Conservation (phyloP, 2,329 filamentous ascomycete genomes). For the Fonsecaea multimorphosa region DNA sequence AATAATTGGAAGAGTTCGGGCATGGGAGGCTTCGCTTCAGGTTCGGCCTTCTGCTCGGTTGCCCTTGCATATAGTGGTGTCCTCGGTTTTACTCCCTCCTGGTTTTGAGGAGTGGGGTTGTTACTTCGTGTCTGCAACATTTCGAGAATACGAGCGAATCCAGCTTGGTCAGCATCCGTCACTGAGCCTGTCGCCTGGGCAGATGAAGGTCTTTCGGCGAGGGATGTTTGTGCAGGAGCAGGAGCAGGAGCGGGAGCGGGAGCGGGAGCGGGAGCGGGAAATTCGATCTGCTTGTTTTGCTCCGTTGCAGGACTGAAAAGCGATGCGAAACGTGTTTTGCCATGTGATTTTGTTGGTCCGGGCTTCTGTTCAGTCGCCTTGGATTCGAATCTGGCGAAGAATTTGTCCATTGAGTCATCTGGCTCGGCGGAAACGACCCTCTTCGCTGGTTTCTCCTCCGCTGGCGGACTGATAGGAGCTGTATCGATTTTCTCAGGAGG, state of each 20-base stretch:
- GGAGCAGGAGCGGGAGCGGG: no score
- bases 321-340: conserved; percentile 84
- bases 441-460: conserved; percentile 45
- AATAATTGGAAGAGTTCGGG: conserved; percentile 22
- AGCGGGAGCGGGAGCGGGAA: no score
- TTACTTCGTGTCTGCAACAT: conserved; percentile 71
- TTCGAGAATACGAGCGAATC: conserved; percentile 79
- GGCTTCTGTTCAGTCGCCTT: conserved; percentile 49
- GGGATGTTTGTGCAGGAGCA: conserved; percentile 32
- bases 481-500: conserved; percentile 38
- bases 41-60: conserved; percentile 42
- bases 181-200: conserved; percentile 42
- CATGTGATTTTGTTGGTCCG: conserved; percentile 61
- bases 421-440: conserved; percentile 37
- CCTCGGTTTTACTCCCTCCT: conserved; percentile 42
- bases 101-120: conserved; percentile 52
- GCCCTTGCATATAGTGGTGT: conserved; percentile 47
- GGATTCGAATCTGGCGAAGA: conserved; percentile 39
- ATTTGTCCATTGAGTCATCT: conserved; percentile 40
- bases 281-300: conserved; percentile 38
- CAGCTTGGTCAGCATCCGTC: conserved; percentile 76
- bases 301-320: conserved; percentile 67
- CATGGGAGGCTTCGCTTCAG: conserved; percentile 17
- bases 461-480: conserved; percentile 30
- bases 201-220: conserved; percentile 46